A percentile compares a stretch with the other conserved stretches of the same genome.
These are phyloP conservation scores for Cucurbita maxima DNA, from an alignment of 306 rosid genomes.

Conservation along the genomic window DNA sequence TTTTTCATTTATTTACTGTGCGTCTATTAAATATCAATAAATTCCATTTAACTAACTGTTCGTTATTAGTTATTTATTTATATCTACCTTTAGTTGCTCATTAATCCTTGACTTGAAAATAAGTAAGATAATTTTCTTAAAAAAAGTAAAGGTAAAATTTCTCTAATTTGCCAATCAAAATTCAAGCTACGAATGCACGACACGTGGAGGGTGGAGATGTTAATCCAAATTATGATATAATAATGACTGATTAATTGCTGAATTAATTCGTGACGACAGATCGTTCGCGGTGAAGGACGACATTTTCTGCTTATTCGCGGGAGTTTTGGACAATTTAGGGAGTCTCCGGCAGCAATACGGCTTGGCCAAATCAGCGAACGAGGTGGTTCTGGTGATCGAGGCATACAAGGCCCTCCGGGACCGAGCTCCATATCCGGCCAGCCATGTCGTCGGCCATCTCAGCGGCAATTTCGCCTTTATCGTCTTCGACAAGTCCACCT, in stretches of 20 bases:
- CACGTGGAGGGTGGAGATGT: background rate
- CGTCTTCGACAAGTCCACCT: conserved; percentile 78
- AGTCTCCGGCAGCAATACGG: conserved; percentile 85
- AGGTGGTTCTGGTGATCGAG: conserved; percentile 66
- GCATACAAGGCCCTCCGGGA: conserved; percentile 95
- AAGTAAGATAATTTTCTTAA: no score
- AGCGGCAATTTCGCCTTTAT: conserved; percentile 69
- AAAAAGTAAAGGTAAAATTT: background rate
- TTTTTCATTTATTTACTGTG: background rate
- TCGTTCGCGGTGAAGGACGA: conserved; percentile 90
- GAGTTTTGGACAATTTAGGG: conserved; percentile 79
- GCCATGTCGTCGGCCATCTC: conserved; percentile 85
- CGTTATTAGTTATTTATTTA: background rate
- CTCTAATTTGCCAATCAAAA: background rate
- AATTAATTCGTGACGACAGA: conserved; percentile 25
- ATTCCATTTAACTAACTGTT: background rate
- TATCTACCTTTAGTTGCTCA: background rate
- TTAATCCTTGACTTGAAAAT: background rate
- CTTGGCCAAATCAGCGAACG: conserved; percentile 57
- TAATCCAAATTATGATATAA: no score
- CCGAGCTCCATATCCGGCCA: conserved; percentile 83
- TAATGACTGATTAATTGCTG: no score
- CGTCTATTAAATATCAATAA: background rate
- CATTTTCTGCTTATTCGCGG: conserved; percentile 77
- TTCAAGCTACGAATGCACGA: background rate